Base-by-base conservation (phyloP, 306 rosid genomes). In the Carpinus viminea region DNA sequence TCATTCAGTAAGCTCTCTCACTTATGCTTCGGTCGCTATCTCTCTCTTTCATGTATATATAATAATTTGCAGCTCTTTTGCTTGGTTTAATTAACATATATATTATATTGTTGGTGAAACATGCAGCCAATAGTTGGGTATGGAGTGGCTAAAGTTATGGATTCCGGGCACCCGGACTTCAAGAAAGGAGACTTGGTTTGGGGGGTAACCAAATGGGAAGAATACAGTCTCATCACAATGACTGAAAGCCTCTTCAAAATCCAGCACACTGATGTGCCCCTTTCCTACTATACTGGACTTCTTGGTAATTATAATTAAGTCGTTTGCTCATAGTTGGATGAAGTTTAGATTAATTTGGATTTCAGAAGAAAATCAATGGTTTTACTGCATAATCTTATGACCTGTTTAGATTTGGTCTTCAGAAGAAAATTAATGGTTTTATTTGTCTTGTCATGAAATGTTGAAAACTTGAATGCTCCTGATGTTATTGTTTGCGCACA, bases 191-290 rank as follows among this genome's bases (percentile, higher is more conserved):
- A 88, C 66, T 36, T 86, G 3, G 70, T 90, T 59, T 77, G 88
- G 28, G 90, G 92, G 1, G n/a, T 83, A 9, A 86, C 91, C 28
- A 79, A 82, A 12, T 90, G 94, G 92, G 89, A 90, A 54, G 87
- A 86, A 43, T 90, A 86, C 46, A 88, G 88, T 21, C 57, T 85
- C 54, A 79, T 90, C 41, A 41, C 38, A 8, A 73, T 64, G 20
- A 74, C 81, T 0, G 82, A 83, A 3, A 79, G 73, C 62, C 62
- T 88, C 78, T 79, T 87, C 73, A 84, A 83, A 82, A 85, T 90
- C 77, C 78, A 75, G 24, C 77, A 48, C 0, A 86, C 86, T 55
- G 79, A 62, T 24, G 74, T 88, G 34, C 90, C 92, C n/a, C 90
- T 88, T 53, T 88, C 92, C 15, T 86, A 83, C 80, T 84, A 85